Percentiles rank a stretch among this genome's conserved stretches.
These are phyloP conservation scores for Salix caprea DNA, from an alignment of 345 rosid genomes.

Conservation along the genomic window DNA sequence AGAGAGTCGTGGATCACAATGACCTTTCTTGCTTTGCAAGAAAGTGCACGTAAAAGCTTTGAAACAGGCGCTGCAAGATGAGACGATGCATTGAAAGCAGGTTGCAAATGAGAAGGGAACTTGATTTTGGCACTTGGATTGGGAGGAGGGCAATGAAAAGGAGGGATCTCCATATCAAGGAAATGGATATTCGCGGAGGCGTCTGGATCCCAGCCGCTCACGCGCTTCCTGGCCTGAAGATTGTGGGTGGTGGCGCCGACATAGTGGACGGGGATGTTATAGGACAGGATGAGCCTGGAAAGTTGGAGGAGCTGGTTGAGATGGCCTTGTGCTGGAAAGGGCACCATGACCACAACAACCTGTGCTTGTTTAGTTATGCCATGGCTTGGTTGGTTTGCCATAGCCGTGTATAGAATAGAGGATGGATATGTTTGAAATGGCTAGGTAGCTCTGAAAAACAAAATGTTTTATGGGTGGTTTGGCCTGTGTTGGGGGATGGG, in stretches of 20 bases:
- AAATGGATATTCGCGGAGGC: slow-evolving; percentile 21
- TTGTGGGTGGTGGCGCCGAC: slow-evolving; percentile 38
- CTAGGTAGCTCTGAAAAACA: background rate
- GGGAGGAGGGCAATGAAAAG: slow-evolving; percentile 30
- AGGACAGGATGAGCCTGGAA: slow-evolving; percentile 35
- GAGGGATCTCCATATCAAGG: slow-evolving; percentile 35
- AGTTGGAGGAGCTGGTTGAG: slow-evolving; percentile 56
- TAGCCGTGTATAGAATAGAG: background rate
- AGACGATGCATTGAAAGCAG: slow-evolving; percentile 25
- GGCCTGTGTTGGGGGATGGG: background rate
- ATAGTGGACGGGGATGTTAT: slow-evolving; percentile 40
- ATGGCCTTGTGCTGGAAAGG: slow-evolving; percentile 57
- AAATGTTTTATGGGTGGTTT: background rate
- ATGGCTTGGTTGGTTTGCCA: background rate
- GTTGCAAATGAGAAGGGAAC: slow-evolving; percentile 47
- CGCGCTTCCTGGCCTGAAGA: slow-evolving; percentile 38
- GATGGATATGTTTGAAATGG: background rate
- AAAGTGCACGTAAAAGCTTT: slow-evolving; percentile 19
- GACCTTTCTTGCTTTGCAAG: slow-evolving; percentile 21
- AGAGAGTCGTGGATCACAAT: slow-evolving; percentile 40
- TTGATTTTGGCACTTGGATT: slow-evolving; percentile 27
- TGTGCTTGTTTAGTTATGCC: background rate
- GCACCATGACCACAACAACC: slow-evolving; percentile 42
- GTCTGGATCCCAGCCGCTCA: slow-evolving; percentile 29
- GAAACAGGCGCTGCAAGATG: slow-evolving; percentile 30